Conservation (phyloP, 352 stramenopile genomes). For the Phytopythium boreale region DNA sequence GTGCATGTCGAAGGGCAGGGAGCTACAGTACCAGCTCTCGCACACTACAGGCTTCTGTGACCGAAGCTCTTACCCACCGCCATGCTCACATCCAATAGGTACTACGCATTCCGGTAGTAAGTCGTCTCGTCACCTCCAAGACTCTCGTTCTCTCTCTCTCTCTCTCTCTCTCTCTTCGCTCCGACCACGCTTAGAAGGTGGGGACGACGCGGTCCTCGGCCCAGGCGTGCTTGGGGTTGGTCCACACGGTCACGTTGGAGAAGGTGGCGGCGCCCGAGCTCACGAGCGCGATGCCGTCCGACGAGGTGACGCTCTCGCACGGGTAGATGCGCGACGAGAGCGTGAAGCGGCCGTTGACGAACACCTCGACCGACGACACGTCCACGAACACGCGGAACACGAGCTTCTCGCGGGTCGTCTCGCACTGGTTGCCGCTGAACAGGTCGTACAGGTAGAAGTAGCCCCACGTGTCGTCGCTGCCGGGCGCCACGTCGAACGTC, state of each 20-base stretch:
- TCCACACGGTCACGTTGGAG: conserved; percentile 64
- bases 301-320: conserved; percentile 40
- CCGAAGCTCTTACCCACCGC: background rate
- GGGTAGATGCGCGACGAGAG: conserved; percentile 67
- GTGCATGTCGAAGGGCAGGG: no score
- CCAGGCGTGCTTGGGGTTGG: conserved; percentile 61
- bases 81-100: background rate
- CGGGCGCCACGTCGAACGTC: conserved; percentile 26
- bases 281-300: conserved; percentile 53
- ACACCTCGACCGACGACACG: conserved; percentile 68
- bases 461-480: conserved; percentile 31
- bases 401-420: conserved; percentile 39
- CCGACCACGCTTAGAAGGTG: conserved; percentile 4
- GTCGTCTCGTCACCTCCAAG: no score
- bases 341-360: conserved; percentile 65
- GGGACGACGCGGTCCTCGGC: conserved; percentile 31
- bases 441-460: conserved; percentile 64
- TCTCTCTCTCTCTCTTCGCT: no score
- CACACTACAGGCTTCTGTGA: background rate
- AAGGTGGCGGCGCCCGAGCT: conserved; percentile 45
- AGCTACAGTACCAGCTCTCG: no score
- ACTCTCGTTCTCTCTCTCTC: no score
- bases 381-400: conserved; percentile 65
- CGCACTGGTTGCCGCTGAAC: conserved; percentile 33
- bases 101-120: background rate